Evolutionary conservation across 108 stramenopile species (phyloP).

Genomic region (Cyclotella cryptica): DNA sequence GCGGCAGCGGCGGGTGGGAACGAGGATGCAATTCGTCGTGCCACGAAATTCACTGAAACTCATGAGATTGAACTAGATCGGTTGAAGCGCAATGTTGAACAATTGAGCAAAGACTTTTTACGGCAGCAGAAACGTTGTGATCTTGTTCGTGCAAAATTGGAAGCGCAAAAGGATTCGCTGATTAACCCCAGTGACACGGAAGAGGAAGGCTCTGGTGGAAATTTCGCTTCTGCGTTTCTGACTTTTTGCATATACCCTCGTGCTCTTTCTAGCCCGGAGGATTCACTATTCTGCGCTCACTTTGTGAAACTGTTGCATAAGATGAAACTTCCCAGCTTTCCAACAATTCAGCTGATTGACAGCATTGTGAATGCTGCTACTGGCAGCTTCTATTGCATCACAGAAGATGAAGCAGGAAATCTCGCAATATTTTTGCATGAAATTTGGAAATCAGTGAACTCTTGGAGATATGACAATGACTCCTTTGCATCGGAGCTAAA

Average conservation of each 20-base stretch:
- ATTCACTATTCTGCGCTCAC: constrained; percentile 83
- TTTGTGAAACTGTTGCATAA: constrained; percentile 80
- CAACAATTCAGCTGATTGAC: constrained; percentile 74
- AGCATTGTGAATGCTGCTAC: constrained; percentile 64
- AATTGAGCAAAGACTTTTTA: constrained; percentile 63
- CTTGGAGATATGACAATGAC: constrained; percentile 85
- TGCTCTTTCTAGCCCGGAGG: constrained; percentile 79
- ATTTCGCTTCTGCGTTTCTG: constrained; percentile 63
- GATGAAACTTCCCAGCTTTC: constrained; percentile 82
- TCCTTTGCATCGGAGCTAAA: constrained; percentile 72
- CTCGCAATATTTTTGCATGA: constrained; percentile 78
- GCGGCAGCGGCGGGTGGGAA: constrained; percentile 53
- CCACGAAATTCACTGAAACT: constrained; percentile 52
- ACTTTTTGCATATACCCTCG: constrained; percentile 81
- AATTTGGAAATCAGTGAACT: constrained; percentile 72
- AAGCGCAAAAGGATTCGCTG: constrained; percentile 50
- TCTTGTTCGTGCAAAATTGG: constrained; percentile 48
- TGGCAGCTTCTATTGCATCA: constrained; percentile 76
- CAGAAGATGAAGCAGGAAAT: constrained; percentile 90
- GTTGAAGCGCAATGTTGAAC: constrained; percentile 53
- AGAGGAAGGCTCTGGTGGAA: constrained; percentile 20
- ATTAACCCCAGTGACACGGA: constrained; percentile 30
- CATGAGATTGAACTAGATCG: constrained; percentile 58
- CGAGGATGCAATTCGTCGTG: constrained; percentile 45
- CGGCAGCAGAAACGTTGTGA: constrained; percentile 72